phyloP scores from a whole-genome alignment of 2,329 filamentous ascomycete species.

The Hymenoscyphus albidus region DNA sequence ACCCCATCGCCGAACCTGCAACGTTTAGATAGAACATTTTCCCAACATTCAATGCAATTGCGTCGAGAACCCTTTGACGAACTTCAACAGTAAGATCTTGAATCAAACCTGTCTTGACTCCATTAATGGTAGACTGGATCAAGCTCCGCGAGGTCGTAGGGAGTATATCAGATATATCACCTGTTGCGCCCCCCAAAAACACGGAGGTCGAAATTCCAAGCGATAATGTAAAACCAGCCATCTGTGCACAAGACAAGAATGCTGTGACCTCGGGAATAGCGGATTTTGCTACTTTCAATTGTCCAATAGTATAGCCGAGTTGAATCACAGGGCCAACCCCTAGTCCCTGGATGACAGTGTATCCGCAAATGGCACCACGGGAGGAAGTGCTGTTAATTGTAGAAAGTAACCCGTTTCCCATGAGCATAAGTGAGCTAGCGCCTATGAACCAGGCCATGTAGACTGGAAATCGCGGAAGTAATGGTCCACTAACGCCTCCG shows the following conservation, averaged over 20 bases:
- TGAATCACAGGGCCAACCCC: slow-evolving; percentile 39
- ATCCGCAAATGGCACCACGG: slow-evolving; percentile 33
- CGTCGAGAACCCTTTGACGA: too few species aligned
- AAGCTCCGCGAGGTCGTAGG: slow-evolving; percentile 30
- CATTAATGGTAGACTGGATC: slow-evolving; percentile 22
- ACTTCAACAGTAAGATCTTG: too few species aligned
- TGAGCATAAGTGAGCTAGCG: slow-evolving; percentile 36
- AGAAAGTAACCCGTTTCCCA: slow-evolving; percentile 32
- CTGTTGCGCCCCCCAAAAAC: slow-evolving; percentile 28
- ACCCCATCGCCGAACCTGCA: too few species aligned
- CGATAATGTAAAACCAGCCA: slow-evolving; percentile 37
- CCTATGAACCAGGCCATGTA: slow-evolving; percentile 39
- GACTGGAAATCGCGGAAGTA: slow-evolving; percentile 36
- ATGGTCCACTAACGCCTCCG: slow-evolving; percentile 33
- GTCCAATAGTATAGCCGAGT: slow-evolving; percentile 37
- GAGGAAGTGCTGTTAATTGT: slow-evolving; percentile 27
- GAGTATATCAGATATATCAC: slow-evolving; percentile 32
- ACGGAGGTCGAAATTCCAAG: slow-evolving; percentile 37
- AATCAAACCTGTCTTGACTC: too few species aligned
- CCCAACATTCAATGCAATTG: too few species aligned
- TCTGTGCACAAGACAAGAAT: slow-evolving; percentile 39
- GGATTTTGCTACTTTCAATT: slow-evolving; percentile 34
- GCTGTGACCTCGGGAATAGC: slow-evolving; percentile 36
- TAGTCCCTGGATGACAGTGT: slow-evolving; percentile 39
- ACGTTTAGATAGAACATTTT: too few species aligned